Conservation (phyloP, 2,329 filamentous ascomycete species). For the Beauveria varroae region DNA sequence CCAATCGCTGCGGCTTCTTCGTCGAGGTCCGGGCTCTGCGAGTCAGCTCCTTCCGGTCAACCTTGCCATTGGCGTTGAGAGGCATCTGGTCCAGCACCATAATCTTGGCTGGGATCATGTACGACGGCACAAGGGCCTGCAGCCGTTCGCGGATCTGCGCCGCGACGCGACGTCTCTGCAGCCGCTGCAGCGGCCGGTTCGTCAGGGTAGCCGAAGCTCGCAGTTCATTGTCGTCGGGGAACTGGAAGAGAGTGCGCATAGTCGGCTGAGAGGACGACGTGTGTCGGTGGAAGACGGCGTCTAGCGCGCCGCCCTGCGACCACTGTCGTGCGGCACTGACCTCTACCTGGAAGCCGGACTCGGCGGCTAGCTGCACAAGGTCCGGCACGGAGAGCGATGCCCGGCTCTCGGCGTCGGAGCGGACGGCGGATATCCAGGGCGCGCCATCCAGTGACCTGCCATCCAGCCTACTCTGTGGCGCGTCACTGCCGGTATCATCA, state of each 20-base stretch:
- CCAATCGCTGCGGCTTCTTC: not conserved
- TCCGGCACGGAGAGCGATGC: conserved; percentile 14
- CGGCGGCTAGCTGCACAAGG: conserved; percentile 17
- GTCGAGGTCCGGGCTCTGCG: not conserved
- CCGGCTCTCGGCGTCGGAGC: not conserved
- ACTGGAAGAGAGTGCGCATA: not conserved
- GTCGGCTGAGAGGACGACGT: too few relatives aligned
- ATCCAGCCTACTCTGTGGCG: too few relatives aligned
- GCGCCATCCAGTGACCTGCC: not conserved
- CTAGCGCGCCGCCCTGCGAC: not conserved
- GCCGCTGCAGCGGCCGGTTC: not conserved
- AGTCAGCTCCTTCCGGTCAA: conserved; percentile 16
- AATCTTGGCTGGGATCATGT: conserved; percentile 21
- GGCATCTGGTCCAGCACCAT: conserved; percentile 19
- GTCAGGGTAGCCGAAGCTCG: not conserved
- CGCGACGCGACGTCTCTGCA: not conserved
- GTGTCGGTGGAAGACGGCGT: not conserved
- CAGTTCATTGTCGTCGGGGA: not conserved
- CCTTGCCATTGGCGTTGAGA: conserved; percentile 20
- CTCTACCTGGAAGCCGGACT: conserved; percentile 38
- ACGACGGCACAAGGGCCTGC: conserved; percentile 13
- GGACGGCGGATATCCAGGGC: conserved; percentile 12
- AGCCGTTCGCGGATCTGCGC: not conserved
- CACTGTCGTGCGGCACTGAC: conserved; percentile 35
- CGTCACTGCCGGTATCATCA: not conserved